Evolutionary conservation across 1,139 yeast species (phyloP).

Genomic region (Yamadazyma triangularis): DNA sequence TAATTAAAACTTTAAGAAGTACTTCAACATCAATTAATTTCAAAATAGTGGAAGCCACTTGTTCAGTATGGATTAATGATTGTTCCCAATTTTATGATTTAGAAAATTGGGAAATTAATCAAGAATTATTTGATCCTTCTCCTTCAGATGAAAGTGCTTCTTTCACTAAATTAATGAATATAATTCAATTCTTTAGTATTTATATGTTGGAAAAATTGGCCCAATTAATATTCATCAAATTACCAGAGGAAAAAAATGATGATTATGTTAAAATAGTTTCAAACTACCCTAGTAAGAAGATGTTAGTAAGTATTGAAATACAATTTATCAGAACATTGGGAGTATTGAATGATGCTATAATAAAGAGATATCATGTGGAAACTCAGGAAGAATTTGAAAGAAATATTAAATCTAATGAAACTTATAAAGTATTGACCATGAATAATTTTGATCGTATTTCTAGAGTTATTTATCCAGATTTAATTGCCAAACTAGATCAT

Average conservation of each 20-base stretch:
- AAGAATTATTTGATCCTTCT: slow-evolving; percentile 8
- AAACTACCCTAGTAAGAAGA: slow-evolving; percentile 38
- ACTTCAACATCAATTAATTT: slow-evolving; percentile 33
- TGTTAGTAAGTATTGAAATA: slow-evolving; percentile 40
- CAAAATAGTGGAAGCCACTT: slow-evolving; percentile 38
- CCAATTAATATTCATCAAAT: slow-evolving; percentile 22
- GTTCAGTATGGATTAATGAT: slow-evolving; percentile 47
- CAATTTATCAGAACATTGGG: slow-evolving; percentile 46
- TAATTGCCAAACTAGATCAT: slow-evolving; percentile 31
- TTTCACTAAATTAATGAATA: slow-evolving; percentile 32
- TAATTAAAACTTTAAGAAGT: slow-evolving; percentile 30
- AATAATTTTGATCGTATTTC: slow-evolving; percentile 41
- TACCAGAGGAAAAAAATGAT: slow-evolving; percentile 12
- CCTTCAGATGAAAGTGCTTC: slow-evolving; percentile 17
- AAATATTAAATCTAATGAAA: slow-evolving; percentile 15
- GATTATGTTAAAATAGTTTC: slow-evolving; percentile 23
- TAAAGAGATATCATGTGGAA: slow-evolving; percentile 40
- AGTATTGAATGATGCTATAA: slow-evolving; percentile 38
- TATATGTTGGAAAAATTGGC: slow-evolving; percentile 30
- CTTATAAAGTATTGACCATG: slow-evolving; percentile 42
- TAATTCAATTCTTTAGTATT: slow-evolving; percentile 35
- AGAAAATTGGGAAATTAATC: slow-evolving; percentile 37
- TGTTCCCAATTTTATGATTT: slow-evolving; percentile 44
- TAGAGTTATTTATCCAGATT: slow-evolving; percentile 27
- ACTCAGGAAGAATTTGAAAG: slow-evolving; percentile 14